These are phyloP conservation scores for Sparassis latifolia DNA, from an alignment of 1,284 basidiomycete species.

Conservation along the genomic window DNA sequence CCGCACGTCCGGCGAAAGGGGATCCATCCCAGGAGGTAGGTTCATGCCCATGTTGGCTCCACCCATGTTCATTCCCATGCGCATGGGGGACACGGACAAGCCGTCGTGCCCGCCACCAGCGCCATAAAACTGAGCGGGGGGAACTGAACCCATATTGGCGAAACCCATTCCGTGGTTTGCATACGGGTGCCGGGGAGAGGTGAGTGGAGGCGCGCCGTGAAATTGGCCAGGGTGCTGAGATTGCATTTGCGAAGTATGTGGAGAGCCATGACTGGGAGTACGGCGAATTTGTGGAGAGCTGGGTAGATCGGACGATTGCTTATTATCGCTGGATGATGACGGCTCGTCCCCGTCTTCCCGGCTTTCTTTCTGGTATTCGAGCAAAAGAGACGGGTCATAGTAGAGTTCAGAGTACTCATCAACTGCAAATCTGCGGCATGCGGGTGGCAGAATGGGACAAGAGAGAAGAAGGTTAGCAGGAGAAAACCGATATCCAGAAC, in stretches of 20 bases:
- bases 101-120: conserved; percentile 13
- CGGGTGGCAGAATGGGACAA: not conserved
- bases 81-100: conserved; percentile 24
- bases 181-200: conserved; percentile 30
- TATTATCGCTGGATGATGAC: conserved; percentile 7
- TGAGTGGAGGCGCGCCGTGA: conserved; percentile 13
- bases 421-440: conserved; percentile 43
- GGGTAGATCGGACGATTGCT: conserved; percentile 1
- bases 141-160: conserved; percentile 9
- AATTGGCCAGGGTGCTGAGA: conserved; percentile 5
- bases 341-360: conserved; percentile 11
- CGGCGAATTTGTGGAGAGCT: conserved; percentile 12
- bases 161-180: conserved; percentile 13
- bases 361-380: conserved; percentile 33
- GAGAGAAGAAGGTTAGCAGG: not conserved
- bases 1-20: conserved; percentile 17
- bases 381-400: conserved; percentile 51
- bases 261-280: conserved; percentile 4
- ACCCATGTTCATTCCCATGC: conserved; percentile 21
- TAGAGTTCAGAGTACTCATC: conserved; percentile 56
- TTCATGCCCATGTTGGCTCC: conserved; percentile 20
- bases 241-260: conserved; percentile 8
- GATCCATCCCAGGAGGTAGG: conserved; percentile 12
- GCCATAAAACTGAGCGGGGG: conserved; percentile 24
- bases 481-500: not conserved